phyloP scores from a whole-genome alignment of 2,329 filamentous ascomycete species.

The Aureobasidium pullulans region DNA sequence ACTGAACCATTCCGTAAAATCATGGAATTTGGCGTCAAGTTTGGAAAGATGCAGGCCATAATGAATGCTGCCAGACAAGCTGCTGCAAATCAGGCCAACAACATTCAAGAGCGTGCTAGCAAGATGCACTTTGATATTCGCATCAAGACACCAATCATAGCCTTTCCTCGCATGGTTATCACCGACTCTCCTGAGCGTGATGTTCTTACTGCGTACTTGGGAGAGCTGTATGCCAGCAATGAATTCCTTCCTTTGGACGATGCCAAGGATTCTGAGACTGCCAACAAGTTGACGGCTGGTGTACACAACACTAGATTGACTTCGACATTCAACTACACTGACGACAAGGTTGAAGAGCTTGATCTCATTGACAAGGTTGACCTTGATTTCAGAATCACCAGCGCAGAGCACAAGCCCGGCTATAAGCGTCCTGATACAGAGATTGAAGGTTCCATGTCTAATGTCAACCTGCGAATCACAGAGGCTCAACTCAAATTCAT shows the following conservation, averaged over 20 bases:
- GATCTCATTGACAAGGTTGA: conserved; percentile 98
- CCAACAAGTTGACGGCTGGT: conserved; percentile 84
- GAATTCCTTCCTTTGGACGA: conserved; percentile 82
- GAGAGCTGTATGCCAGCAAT: conserved; percentile 96
- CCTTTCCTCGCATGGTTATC: conserved; percentile 75
- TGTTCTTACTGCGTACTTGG: conserved; percentile 82
- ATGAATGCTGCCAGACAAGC: conserved; percentile 96
- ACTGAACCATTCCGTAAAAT: conserved; percentile 98
- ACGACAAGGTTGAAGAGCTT: conserved; percentile 69
- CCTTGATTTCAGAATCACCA: conserved; percentile 83
- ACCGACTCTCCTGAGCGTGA: conserved; percentile 67
- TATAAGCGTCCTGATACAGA: conserved; percentile 81
- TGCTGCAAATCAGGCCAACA: conserved; percentile 85
- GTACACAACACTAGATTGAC: conserved; percentile 89
- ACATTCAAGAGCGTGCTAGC: conserved; percentile 82
- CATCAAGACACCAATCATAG: conserved; percentile 89
- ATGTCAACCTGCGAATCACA: conserved; percentile 82
- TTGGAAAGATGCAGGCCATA: conserved; percentile 98
- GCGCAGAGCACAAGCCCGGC: conserved; percentile 75
- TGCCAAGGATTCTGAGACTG: conserved; percentile 61
- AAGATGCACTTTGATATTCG: conserved; percentile 92
- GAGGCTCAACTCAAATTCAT: conserved; percentile 88
- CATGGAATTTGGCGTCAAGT: conserved; percentile 95
- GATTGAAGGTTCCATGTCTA: conserved; percentile 84
- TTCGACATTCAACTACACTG: conserved; percentile 76